Base-by-base conservation (phyloP, 1,139 yeast genomes). In the Casaregolazyma suthepensis region DNA sequence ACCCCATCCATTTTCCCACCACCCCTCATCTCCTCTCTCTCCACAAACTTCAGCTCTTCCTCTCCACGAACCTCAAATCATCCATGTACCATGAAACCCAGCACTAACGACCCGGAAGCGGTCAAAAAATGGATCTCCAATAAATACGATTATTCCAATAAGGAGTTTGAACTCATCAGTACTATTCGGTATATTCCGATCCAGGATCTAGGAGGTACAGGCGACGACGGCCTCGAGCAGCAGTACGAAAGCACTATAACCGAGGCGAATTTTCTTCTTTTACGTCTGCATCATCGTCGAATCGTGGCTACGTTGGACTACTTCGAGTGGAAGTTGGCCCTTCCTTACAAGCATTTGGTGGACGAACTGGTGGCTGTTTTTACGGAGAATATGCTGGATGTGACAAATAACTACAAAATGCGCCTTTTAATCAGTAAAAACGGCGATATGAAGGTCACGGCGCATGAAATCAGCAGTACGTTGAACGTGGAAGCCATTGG, bases 231-330 rank as follows among this genome's bases (percentile, higher is more conserved):
- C 5, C 15, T 20, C 3, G 31, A 18, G 17, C 18, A 10, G n/a
- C 31, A 43, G 5, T 19, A 15, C 19, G 26, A 20, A 13, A 29
- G 19, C 2, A 38, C 48, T 19, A 50, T 56, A 13, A 31, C 22
- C 13, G 57, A 62, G 18, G 64, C 59, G 46, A 57, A 61, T 54
- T 75, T 66, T 67, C 83, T 86, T 59, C 72, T 88, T 37, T 71
- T 87, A 26, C 75, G 77, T 18, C 82, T 82, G 57, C 97, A 90
- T 67, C 72, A 76, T 45, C 75, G 77, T 50, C 73, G 96, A 48
- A 67, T 88, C 22, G 72, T 76, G 46, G 76, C 76, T 57, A 71
- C 89, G 0, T 63, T 83, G 7, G 61, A 68, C 22, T 85, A 76
- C 66, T 88, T 90, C 63, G 68, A 73, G 4, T 77, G 82, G 73